phyloP scores from a whole-genome alignment of 208 protist genomes.

The Wallacemonas rigidus region DNA sequence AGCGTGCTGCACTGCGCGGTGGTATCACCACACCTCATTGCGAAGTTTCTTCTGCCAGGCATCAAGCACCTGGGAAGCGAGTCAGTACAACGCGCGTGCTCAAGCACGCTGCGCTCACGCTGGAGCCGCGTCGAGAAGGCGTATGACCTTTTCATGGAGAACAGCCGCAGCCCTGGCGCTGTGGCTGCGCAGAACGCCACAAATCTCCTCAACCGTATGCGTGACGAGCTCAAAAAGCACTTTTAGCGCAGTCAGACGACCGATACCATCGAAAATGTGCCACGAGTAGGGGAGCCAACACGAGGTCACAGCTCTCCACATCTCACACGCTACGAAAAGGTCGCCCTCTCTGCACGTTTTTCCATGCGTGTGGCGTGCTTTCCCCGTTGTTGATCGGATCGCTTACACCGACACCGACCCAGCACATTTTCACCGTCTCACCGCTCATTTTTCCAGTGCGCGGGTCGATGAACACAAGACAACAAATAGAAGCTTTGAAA shows the following conservation, averaged over 20 bases:
- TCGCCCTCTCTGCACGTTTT: too few relatives aligned
- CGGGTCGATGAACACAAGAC: too few relatives aligned
- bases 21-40: conserved; percentile 62
- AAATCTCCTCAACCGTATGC: conserved; percentile 54
- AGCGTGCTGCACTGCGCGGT: conserved; percentile 62
- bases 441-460: too few relatives aligned
- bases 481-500: too few relatives aligned
- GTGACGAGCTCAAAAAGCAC: conserved; percentile 57
- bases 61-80: conserved; percentile 42
- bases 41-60: conserved; percentile 51
- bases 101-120: conserved; percentile 37
- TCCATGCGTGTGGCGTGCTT: too few relatives aligned
- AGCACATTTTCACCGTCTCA: too few relatives aligned
- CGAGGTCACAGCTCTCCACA: too few relatives aligned
- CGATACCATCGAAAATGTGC: too few relatives aligned
- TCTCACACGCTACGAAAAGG: too few relatives aligned
- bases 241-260: conserved; percentile 19
- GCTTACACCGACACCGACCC: too few relatives aligned
- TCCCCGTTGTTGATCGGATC: too few relatives aligned
- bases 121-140: conserved; percentile 43
- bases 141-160: conserved; percentile 48
- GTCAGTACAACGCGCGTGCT: conserved; percentile 26
- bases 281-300: too few relatives aligned
- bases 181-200: conserved; percentile 22
- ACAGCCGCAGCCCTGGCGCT: conserved; percentile 31